Base-by-base conservation (phyloP, 2,329 filamentous ascomycete species). In the Purpureocillium takamizusanense region DNA sequence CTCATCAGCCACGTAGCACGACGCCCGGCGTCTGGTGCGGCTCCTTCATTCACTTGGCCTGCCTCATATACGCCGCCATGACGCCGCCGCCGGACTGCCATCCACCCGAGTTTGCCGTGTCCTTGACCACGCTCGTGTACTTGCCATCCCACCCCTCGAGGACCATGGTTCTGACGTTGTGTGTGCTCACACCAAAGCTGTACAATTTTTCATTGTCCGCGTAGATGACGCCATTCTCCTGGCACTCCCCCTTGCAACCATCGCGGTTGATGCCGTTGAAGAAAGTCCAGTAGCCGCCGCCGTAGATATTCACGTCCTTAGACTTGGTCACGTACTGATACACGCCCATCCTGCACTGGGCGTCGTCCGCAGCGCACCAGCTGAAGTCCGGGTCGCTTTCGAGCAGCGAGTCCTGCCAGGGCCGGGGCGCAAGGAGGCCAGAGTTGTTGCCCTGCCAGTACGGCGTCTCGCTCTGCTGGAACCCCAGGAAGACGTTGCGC, bases 381-480 rank as follows among this genome's bases (percentile, higher is more conserved):
- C 46, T 46, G 53, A 61, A 42, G 47, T 50, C 18, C 42, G 56
- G 45, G 46, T 56, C 32, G 40, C 40, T 12, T 36, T 17, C 33
- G 48, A 53, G 14, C 43, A 46, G 14, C 5, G 37, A 42, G 36
- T 39, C 42, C 25, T 40, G 44, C 61, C 65, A 69, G 3, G 66
- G 66, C 4, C 51, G 48, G 6, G 66, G 65, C 4, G 63, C 60
- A 17, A 48, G 42, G 3, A 54, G 44, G 2, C 51, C 55, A 12
- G 54, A 55, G n/a, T 51, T 51, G 11, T 44, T 39, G 3, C 55
- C 59, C 36, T 63, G 52, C 50, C 55, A 55, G 48, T 70, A 72
- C 0, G 67, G 62, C 2, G 63, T 63, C 46, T 72, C 69, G 37
- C 61, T 64, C 47, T 72, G 67, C 47, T 65, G 59, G 49, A 67